Evolutionary conservation across 2,329 filamentous ascomycete genomes (phyloP), one percentile per base, ranked within the genome.

Genomic region (Phialophora chinensis): DNA sequence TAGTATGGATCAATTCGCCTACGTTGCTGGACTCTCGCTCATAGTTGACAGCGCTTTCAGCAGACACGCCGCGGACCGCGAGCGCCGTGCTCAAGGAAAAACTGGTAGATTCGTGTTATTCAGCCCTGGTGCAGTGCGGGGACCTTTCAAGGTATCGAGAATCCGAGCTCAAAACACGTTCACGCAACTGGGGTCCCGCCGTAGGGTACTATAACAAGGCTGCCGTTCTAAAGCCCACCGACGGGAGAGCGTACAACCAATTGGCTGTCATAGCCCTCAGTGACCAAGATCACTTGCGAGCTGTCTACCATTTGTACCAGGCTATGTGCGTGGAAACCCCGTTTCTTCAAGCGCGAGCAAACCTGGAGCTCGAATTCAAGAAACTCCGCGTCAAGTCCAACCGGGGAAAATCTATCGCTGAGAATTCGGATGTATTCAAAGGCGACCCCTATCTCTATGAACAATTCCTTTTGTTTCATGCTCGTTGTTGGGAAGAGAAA

Each of bases 271-370:
- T 98, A 66, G 90, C 90, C 66, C 85, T 92, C 56, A 89, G 90
- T 61, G 77, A 93, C 73, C 86, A 86, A 65, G 90, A 94, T 72
- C 91, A 96, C 75, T 85, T 98, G 59, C 88, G 92, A 68, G 89
- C 92, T 10, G 90, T 96, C 33, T 98, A 97, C 78, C 89, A 97
- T 77, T 87, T 98, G 49, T 95, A 97, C 75, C 89, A 93, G 69
- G 90, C 93, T 17, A 85, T 95, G 72, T 88, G 89, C 8, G 89
- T 92, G 35, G 84, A 88, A 60, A 83, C 89, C 49, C 92, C 93
- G 4, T 89, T 95, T 74, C 89, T 90, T 0, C 86, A 89, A 54
- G 93, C 92, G 2, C 83, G 85, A 65, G 81, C 83, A 20, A 98
- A 98, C 74, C 83, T 99, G 57, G 89, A 91, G 73, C 83, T 89